Conservation (phyloP, 306 rosid genomes). For the Abrus precatorius region DNA sequence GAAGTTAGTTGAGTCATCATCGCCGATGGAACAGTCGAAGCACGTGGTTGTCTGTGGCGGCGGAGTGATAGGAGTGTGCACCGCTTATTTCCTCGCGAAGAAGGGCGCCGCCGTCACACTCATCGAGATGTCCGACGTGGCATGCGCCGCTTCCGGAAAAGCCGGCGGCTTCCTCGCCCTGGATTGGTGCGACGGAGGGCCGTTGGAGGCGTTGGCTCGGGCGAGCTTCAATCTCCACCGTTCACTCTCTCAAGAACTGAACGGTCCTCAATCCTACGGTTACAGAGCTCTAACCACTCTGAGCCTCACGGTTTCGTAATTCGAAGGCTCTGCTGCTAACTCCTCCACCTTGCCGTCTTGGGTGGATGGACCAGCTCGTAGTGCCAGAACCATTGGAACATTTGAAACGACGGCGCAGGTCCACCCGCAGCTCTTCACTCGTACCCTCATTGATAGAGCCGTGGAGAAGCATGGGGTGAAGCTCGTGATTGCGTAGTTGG, state of each 20-base stretch:
- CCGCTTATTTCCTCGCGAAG: conserved; percentile 82
- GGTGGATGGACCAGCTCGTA: conserved; percentile 71
- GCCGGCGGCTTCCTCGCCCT: conserved; percentile 95
- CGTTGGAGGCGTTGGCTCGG: conserved; percentile 72
- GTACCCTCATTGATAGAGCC: conserved; percentile 66
- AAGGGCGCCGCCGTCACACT: conserved; percentile 88
- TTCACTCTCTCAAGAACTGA: conserved; percentile 70
- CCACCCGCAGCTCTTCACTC: conserved; percentile 79
- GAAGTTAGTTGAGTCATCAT: conserved; percentile 23
- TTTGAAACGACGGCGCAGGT: conserved; percentile 85
- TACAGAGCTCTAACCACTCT: conserved; percentile 78
- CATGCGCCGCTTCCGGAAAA: conserved; percentile 95
- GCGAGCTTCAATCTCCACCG: conserved; percentile 90
- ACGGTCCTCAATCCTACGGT: conserved; percentile 82
- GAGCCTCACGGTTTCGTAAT: conserved; percentile 69
- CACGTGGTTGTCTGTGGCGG: conserved; percentile 89
- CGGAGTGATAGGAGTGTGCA: conserved; percentile 82
- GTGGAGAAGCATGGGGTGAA: conserved; percentile 69
- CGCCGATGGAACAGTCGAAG: conserved; percentile 61
- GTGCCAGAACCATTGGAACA: conserved; percentile 66
- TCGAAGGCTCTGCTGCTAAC: conserved; percentile 31
- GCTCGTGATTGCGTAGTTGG: conserved; percentile 79
- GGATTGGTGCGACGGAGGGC: conserved; percentile 92
- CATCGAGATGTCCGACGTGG: conserved; percentile 76
- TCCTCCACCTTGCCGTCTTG: conserved; percentile 60